Percentiles rank a stretch among this genome's conserved stretches.
phyloP scores from a whole-genome alignment of 2,329 filamentous ascomycete genomes.

The Aspergillus tanneri region DNA sequence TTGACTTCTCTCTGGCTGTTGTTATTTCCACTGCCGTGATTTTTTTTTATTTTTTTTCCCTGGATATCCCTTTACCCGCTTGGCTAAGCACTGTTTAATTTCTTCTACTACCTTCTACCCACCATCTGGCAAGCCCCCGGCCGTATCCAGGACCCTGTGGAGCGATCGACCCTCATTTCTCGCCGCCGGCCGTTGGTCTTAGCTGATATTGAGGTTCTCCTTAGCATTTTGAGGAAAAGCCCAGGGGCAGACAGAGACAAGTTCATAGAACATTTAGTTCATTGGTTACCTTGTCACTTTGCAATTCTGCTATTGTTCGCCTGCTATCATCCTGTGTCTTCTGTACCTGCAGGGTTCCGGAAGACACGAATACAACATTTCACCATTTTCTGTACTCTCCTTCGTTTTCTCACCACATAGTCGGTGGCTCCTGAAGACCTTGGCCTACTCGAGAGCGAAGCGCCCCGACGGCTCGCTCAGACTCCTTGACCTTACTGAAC shows the following conservation, averaged over 20 bases:
- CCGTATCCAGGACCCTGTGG: slow-evolving; percentile 19
- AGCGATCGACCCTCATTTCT: slow-evolving; percentile 21
- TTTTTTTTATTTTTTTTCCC: slow-evolving; percentile 17
- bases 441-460: slow-evolving; percentile 28
- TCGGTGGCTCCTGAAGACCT: slow-evolving; percentile 21
- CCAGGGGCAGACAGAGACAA: slow-evolving; percentile 10
- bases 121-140: slow-evolving; percentile 17
- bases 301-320: not conserved
- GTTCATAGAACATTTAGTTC: not conserved
- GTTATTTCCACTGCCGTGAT: slow-evolving; percentile 30
- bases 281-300: slow-evolving; percentile 8
- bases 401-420: slow-evolving; percentile 17
- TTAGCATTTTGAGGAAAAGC: slow-evolving; percentile 13
- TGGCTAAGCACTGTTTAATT: slow-evolving; percentile 25
- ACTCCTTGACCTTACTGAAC: slow-evolving; percentile 25
- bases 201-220: slow-evolving; percentile 18
- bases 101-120: slow-evolving; percentile 22
- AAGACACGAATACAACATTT: not conserved
- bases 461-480: slow-evolving; percentile 29
- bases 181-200: slow-evolving; percentile 17
- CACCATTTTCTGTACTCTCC: slow-evolving; percentile 6
- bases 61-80: slow-evolving; percentile 21
- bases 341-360: not conserved
- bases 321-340: not conserved
- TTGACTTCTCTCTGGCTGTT: slow-evolving; percentile 16